Evolutionary conservation across 306 rosid species (phyloP).

Genomic region (Elaeagnus macrophylla): DNA sequence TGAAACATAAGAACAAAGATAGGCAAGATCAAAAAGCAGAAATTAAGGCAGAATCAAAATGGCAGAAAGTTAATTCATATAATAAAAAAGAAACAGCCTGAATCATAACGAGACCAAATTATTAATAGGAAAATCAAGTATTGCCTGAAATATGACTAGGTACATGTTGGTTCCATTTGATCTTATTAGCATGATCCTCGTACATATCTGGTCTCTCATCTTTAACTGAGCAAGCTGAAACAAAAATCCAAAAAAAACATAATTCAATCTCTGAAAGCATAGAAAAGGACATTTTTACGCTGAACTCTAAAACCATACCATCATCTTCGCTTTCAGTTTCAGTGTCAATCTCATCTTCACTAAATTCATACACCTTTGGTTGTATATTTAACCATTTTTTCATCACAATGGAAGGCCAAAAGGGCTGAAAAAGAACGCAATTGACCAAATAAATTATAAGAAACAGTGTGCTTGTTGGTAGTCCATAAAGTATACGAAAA

Average conservation of each 20-base stretch:
- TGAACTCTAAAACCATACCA: constrained; percentile 35
- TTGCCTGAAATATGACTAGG: constrained; percentile 54
- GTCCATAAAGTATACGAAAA: constrained; percentile 6
- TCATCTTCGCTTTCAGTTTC: constrained; percentile 98
- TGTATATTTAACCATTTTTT: constrained; percentile 92
- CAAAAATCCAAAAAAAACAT: constrained; percentile 19
- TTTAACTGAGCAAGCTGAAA: constrained; percentile 46
- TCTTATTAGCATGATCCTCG: constrained; percentile 33
- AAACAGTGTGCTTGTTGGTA: constrained; percentile 5
- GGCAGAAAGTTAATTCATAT: no score
- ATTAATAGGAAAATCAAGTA: constrained; percentile 20
- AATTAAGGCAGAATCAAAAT: no score
- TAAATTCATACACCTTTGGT: constrained; percentile 82
- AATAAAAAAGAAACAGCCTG: constrained; percentile 6
- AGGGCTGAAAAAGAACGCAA: constrained; percentile 49
- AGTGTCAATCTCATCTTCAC: constrained; percentile 93
- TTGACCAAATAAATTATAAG: constrained; percentile 11
- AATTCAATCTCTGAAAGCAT: constrained; percentile 2
- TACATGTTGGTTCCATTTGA: constrained; percentile 37
- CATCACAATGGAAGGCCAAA: constrained; percentile 97
- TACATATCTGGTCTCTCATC: constrained; percentile 27
- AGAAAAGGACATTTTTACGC: constrained; percentile 9
- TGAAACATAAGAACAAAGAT: background rate
- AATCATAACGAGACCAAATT: constrained; percentile 9
- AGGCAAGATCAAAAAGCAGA: background rate